These are phyloP conservation scores for Colletotrichum sp. DNA, from an alignment of 2,329 filamentous ascomycete genomes.

Conservation along the genomic window DNA sequence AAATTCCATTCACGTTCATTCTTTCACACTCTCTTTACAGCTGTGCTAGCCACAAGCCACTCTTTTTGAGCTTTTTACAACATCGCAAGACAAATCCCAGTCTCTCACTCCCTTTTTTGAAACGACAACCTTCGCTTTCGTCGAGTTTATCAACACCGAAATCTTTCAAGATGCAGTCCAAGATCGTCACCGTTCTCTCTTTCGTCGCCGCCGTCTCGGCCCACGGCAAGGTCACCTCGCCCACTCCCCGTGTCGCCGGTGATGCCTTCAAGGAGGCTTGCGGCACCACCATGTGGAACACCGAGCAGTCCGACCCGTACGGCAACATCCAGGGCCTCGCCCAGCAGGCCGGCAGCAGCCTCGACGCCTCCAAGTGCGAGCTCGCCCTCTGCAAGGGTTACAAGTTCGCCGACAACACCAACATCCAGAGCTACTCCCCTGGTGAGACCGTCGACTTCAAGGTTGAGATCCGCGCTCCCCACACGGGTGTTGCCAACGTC, in stretches of 20 bases:
- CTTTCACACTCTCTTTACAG: slow-evolving; percentile 18
- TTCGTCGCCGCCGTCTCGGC: slow-evolving; percentile 23
- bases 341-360: slow-evolving; percentile 31
- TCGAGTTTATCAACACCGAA: not conserved
- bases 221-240: slow-evolving; percentile 25
- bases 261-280: slow-evolving; percentile 27
- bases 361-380: slow-evolving; percentile 32
- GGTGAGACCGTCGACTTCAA: slow-evolving; percentile 41
- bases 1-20: slow-evolving; percentile 21
- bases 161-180: slow-evolving; percentile 20
- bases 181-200: slow-evolving; percentile 22
- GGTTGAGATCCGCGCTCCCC: slow-evolving; percentile 43
- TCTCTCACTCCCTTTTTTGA: not conserved
- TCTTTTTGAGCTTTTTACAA: slow-evolving; percentile 19
- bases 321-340: slow-evolving; percentile 42
- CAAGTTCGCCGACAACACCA: slow-evolving; percentile 35
- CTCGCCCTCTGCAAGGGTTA: slow-evolving; percentile 41
- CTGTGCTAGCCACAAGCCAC: slow-evolving; percentile 24
- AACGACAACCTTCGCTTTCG: not conserved
- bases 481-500: slow-evolving; percentile 46
- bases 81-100: slow-evolving; percentile 10
- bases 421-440: slow-evolving; percentile 29
- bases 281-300: slow-evolving; percentile 26
- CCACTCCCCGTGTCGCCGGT: slow-evolving; percentile 22
- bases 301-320: slow-evolving; percentile 28